phyloP scores from a whole-genome alignment of 1,284 basidiomycete genomes.

The Puccinia triticina region DNA sequence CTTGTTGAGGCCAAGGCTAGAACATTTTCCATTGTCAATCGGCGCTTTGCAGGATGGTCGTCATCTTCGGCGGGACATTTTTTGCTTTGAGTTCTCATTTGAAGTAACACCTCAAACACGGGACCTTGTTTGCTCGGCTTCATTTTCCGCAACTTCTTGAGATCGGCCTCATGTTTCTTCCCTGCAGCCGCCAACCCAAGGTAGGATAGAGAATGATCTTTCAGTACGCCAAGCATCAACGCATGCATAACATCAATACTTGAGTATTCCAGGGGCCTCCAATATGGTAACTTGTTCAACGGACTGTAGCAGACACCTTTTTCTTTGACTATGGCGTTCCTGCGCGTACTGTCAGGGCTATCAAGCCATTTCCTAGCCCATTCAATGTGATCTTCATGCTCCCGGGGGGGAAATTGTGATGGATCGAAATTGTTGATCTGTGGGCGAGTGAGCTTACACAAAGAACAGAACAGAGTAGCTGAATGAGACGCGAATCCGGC shows the following conservation, averaged over 20 bases:
- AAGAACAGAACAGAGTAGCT: no score
- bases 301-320: constrained; percentile 23
- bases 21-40: not conserved
- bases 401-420: not conserved
- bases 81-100: not conserved
- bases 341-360: not conserved
- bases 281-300: constrained; percentile 31
- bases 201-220: constrained; percentile 24
- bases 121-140: not conserved
- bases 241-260: constrained; percentile 8
- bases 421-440: constrained; percentile 3
- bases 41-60: constrained; percentile 10
- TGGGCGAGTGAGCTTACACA: not conserved
- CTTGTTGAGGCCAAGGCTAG: not conserved
- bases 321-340: constrained; percentile 2
- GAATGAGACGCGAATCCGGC: constrained; percentile 16
- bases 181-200: constrained; percentile 3
- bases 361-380: not conserved
- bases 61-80: not conserved
- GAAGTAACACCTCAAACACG: constrained; percentile 8
- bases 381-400: not conserved
- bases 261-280: constrained; percentile 25
- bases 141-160: not conserved
- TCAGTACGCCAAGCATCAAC: constrained; percentile 30
- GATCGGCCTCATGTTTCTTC: constrained; percentile 8